Evolutionary conservation across 192 early-diverging fungal genomes (phyloP).

Genomic region (Bifiguratus adelaidae): DNA sequence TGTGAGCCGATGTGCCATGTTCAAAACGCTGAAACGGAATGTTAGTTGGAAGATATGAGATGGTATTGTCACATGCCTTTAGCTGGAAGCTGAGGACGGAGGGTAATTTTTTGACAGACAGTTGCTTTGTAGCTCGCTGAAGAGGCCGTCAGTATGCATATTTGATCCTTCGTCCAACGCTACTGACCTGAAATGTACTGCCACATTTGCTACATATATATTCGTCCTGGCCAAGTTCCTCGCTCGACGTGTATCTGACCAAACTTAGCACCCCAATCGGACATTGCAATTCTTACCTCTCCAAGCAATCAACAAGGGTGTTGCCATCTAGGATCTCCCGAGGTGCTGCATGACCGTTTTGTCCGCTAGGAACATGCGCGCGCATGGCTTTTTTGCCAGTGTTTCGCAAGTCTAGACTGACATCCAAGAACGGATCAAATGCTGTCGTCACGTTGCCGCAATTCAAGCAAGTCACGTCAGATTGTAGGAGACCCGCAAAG

Average conservation of each 20-base stretch:
- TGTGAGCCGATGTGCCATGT: constrained; percentile 53
- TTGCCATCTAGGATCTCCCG: constrained; percentile 6
- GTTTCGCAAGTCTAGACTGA: constrained; percentile 74
- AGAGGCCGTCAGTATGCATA: background rate
- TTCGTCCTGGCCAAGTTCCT: constrained; percentile 54
- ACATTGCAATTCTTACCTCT: constrained; percentile 29
- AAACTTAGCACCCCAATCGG: background rate
- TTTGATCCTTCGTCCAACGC: background rate
- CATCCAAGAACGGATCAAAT: constrained; percentile 83
- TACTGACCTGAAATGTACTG: constrained; percentile 18
- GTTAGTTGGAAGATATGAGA: background rate
- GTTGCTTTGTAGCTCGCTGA: constrained; percentile 70
- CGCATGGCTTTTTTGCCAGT: constrained; percentile 17
- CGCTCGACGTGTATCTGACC: constrained; percentile 58
- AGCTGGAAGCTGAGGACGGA: constrained; percentile 87
- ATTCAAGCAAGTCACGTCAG: constrained; percentile 74
- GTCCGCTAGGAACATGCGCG: background rate
- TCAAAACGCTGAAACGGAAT: constrained; percentile 64
- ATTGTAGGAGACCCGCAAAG: constrained; percentile 84
- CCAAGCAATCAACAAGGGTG: constrained; percentile 54
- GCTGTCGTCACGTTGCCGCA: constrained; percentile 73
- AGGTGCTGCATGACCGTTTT: background rate
- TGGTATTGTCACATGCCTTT: constrained; percentile 44
- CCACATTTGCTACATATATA: constrained; percentile 67
- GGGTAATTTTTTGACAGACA: constrained; percentile 76